Percentiles rank a stretch among this genome's conserved stretches.
These are phyloP conservation scores for Gynandropsis gynandra DNA, from an alignment of 345 rosid species.

Conservation along the genomic window DNA sequence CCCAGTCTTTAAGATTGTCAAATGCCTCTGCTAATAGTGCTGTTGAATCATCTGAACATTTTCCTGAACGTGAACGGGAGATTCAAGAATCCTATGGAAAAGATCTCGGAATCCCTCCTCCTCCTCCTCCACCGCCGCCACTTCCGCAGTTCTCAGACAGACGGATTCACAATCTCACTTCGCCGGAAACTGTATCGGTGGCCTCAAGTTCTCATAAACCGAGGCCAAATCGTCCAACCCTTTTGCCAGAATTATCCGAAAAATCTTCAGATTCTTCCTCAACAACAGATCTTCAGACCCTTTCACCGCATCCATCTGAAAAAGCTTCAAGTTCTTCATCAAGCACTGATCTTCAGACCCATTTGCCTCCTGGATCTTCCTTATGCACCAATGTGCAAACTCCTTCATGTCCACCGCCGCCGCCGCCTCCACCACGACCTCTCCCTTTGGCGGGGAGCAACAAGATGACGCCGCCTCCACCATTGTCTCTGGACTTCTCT, in stretches of 20 bases:
- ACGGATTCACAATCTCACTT: constrained; percentile 11
- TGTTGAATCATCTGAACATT: constrained; percentile 29
- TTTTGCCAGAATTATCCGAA: constrained; percentile 23
- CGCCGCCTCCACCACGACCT: constrained; percentile 7
- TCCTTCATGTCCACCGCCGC: neutral
- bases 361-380: constrained; percentile 39
- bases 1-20: constrained; percentile 54
- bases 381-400: too few relatives aligned
- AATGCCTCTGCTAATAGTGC: constrained; percentile 41
- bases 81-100: constrained; percentile 23
- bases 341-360: constrained; percentile 33
- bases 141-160: constrained; percentile 25
- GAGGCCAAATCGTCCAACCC: constrained; percentile 9
- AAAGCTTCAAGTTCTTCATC: constrained; percentile 20
- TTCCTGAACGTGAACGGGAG: constrained; percentile 21
- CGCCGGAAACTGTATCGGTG: constrained; percentile 7
- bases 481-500: constrained; percentile 51
- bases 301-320: constrained; percentile 19
- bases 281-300: neutral
- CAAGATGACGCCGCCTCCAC: constrained; percentile 49
- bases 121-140: constrained; percentile 42
- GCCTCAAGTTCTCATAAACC: neutral
- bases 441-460: constrained; percentile 4
- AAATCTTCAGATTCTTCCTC: constrained; percentile 3
- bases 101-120: constrained; percentile 18